These are phyloP conservation scores for Dactylonectria macrodidyma DNA, from an alignment of 2,329 filamentous ascomycete genomes.

Conservation along the genomic window DNA sequence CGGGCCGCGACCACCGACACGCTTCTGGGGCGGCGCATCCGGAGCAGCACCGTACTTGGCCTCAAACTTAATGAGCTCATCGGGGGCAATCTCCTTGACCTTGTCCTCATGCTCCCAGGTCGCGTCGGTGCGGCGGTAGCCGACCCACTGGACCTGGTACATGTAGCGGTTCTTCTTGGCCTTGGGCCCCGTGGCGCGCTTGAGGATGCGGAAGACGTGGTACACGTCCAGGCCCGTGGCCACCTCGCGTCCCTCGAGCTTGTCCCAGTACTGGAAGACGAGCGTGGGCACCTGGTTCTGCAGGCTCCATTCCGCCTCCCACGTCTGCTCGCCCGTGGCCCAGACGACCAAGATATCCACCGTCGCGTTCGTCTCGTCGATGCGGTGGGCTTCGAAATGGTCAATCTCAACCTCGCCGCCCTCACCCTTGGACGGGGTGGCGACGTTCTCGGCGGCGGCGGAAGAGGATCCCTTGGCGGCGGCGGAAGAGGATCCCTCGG, in stretches of 20 bases:
- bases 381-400: conserved; percentile 38
- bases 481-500: conserved; percentile 11
- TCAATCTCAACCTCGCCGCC: conserved; percentile 43
- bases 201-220: conserved; percentile 47
- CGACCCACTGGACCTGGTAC: conserved; percentile 48
- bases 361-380: conserved; percentile 42
- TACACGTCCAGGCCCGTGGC: conserved; percentile 44
- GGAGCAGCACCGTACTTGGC: conserved; percentile 37
- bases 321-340: conserved; percentile 43
- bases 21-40: conserved; percentile 37
- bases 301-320: conserved; percentile 48
- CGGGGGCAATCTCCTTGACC: conserved; percentile 42
- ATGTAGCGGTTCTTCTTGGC: conserved; percentile 37
- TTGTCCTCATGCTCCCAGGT: conserved; percentile 44
- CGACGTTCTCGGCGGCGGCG: conserved; percentile 2
- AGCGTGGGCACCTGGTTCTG: conserved; percentile 45
- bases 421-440: conserved; percentile 26
- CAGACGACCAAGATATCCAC: conserved; percentile 45
- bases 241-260: conserved; percentile 40
- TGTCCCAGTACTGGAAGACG: conserved; percentile 48
- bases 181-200: conserved; percentile 37
- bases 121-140: conserved; percentile 42
- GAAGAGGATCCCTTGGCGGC: conserved; percentile 18
- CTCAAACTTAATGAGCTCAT: conserved; percentile 44
- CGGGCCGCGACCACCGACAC: conserved; percentile 39